Evolutionary conservation across 2,329 filamentous ascomycete species (phyloP), one percentile per base, ranked within the genome.

Genomic region (Monascus ruber): DNA sequence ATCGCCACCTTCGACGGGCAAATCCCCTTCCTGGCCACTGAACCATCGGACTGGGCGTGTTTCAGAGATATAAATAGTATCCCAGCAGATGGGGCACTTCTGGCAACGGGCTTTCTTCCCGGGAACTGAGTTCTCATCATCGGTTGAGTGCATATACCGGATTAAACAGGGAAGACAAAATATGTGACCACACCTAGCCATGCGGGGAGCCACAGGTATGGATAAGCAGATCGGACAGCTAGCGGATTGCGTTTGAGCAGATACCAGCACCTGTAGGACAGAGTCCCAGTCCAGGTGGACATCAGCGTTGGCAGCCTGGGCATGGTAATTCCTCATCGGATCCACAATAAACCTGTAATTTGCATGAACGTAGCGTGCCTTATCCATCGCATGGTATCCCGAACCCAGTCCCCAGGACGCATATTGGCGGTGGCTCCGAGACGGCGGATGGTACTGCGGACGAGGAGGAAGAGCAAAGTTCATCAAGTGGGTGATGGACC

Each of bases 281-380:
- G 85, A 79, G 47, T 79, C 76, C 91, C 91, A 98, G 52, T 94
- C 85, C 39, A 98, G 66, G 53, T 91, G 83, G 35, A 88, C 74
- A 62, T 98, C 89, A 17, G 91, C 83, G 60, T 96, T 86, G 34
- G 76, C 73, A 24, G 85, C 83, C 57, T 96, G 87, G 5, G 77
- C 74, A 43, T 77, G 73, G 58, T 96, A 98, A 53, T 81, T 77
- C 42, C 79, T 81, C 40, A 77, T 73, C 3, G 91, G 89, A 43
- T 85, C 81, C 37, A 98, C 88, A 42, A 98, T 83, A 60, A 98
- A 98, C 40, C 91, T 83, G 59, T 98, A 98, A 62, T 98, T 98
- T 47, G 91, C 87, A 61, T 98, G 88, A 10, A 98, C 81, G 50
- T 85, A 87, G 69, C 81, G 83, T 42, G 88, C 83, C 66, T 96